Percentiles rank a stretch among this genome's conserved stretches.
Conservation (phyloP, 2,329 filamentous ascomycete species). For the Colletotrichum cereale region DNA sequence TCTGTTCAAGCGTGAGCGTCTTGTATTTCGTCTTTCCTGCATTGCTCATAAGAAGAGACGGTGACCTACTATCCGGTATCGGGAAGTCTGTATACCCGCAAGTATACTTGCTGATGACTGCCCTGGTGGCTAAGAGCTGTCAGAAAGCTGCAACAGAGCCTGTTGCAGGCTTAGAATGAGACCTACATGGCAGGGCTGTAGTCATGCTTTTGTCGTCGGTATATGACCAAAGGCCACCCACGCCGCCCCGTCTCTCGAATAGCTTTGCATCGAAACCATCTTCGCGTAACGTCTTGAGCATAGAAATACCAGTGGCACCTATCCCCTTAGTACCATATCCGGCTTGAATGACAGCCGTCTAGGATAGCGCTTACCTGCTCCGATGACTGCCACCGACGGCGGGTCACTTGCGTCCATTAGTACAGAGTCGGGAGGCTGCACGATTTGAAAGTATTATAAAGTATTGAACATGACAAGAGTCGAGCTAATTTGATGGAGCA, state of each 20-base stretch:
- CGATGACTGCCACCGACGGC: conserved; percentile 43
- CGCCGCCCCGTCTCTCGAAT: conserved; percentile 54
- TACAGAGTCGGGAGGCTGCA: background rate
- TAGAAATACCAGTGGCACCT: conserved; percentile 49
- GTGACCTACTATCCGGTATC: conserved; percentile 53
- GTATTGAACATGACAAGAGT: background rate
- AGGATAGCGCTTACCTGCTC: conserved; percentile 40
- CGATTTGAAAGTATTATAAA: fast-evolving
- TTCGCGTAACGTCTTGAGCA: conserved; percentile 56
- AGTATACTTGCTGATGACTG: conserved; percentile 55
- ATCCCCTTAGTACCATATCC: background rate
- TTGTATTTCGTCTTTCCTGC: no score
- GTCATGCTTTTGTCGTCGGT: conserved; percentile 52
- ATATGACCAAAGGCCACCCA: conserved; percentile 60
- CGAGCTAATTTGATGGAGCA: background rate
- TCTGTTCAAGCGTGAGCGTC: conserved; percentile 39
- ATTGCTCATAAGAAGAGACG: background rate
- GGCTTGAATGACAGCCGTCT: no score
- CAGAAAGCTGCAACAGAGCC: background rate
- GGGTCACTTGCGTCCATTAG: background rate
- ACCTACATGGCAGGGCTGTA: conserved; percentile 49
- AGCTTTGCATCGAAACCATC: conserved; percentile 57
- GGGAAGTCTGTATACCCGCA: conserved; percentile 57
- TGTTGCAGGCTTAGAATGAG: conserved; percentile 5
- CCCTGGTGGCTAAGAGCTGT: conserved; percentile 45